Evolutionary conservation across 202 grass and related monocot genomes (phyloP).

Genomic region (Panicum virgatum): DNA sequence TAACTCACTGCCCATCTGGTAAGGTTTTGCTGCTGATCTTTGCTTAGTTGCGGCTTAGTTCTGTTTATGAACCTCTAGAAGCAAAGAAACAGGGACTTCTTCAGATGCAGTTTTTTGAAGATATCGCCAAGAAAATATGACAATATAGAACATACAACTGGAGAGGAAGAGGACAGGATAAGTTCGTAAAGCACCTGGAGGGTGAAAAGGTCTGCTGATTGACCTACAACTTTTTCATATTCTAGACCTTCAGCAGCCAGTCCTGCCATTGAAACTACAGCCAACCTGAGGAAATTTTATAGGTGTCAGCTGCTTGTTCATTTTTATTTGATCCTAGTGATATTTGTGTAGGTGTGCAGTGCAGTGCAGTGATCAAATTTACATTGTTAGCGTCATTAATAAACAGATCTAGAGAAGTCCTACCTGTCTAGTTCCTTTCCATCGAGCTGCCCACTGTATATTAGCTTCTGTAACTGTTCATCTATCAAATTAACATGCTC

Average conservation of each 20-base stretch:
- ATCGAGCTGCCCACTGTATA: slow-evolving; percentile 92
- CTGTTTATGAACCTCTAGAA: slow-evolving; percentile 88
- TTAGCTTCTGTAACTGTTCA: slow-evolving; percentile 67
- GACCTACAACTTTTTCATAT: slow-evolving; percentile 89
- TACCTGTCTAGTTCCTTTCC: slow-evolving; percentile 87
- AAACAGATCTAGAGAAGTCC: background rate
- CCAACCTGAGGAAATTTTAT: slow-evolving; percentile 51
- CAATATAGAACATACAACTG: background rate
- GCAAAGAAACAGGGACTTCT: slow-evolving; percentile 1
- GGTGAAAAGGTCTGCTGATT: slow-evolving; percentile 85
- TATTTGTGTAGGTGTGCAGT: background rate
- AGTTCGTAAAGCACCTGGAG: slow-evolving; percentile 61
- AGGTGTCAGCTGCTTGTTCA: background rate
- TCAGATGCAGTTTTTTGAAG: background rate
- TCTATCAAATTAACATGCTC: slow-evolving; percentile 94
- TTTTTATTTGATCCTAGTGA: background rate
- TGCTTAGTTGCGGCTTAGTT: slow-evolving; percentile 64
- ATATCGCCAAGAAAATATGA: background rate
- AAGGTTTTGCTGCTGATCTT: slow-evolving; percentile 92
- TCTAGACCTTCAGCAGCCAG: slow-evolving; percentile 88
- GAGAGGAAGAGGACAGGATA: background rate
- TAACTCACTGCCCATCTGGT: slow-evolving; percentile 94
- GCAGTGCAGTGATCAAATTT: background rate
- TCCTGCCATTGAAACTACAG: slow-evolving; percentile 93
- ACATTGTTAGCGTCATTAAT: background rate